Percentiles rank a stretch among this genome's conserved stretches.
phyloP scores from a whole-genome alignment of 2,329 filamentous ascomycete species.

The Cladosporium sp. region DNA sequence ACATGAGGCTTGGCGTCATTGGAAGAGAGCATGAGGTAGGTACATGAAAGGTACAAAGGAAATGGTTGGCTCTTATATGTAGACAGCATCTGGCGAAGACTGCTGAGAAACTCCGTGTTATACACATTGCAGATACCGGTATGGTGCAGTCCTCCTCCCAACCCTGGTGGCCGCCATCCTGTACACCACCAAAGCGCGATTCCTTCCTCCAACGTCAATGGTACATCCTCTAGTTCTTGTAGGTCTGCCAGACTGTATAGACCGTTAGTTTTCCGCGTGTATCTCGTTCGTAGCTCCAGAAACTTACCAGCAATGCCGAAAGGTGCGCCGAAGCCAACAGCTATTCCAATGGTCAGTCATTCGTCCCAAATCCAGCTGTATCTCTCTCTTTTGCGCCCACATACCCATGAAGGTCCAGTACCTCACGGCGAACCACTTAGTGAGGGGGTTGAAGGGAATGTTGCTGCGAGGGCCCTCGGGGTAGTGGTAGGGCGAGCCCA shows the following conservation, averaged over 20 bases:
- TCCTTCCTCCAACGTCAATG: slow-evolving; percentile 10
- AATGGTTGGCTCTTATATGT: slow-evolving; percentile 14
- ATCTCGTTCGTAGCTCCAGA: slow-evolving; percentile 11
- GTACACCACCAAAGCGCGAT: slow-evolving; percentile 6
- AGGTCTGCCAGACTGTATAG: slow-evolving; percentile 60
- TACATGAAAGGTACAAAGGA: slow-evolving; percentile 1
- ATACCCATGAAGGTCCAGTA: slow-evolving; percentile 79
- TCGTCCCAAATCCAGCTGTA: slow-evolving; percentile 7
- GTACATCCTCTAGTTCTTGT: slow-evolving; percentile 50
- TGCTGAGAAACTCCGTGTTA: slow-evolving; percentile 14
- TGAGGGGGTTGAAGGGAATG: slow-evolving; percentile 94
- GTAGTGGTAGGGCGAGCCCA: slow-evolving; percentile 95
- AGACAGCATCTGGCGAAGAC: slow-evolving; percentile 15
- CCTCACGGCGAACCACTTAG: slow-evolving; percentile 73
- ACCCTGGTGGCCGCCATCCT: background rate
- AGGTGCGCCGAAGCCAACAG: slow-evolving; percentile 54
- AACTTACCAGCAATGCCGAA: slow-evolving; percentile 62
- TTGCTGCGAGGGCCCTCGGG: slow-evolving; percentile 92
- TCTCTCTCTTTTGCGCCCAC: slow-evolving; percentile 25
- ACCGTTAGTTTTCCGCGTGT: slow-evolving; percentile 23
- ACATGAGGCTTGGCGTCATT: slow-evolving; percentile 6
- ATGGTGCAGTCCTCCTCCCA: slow-evolving; percentile 14
- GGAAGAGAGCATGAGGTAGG: background rate
- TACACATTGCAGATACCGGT: slow-evolving; percentile 16
- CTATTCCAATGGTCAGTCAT: slow-evolving; percentile 43